Percentiles rank a stretch among this genome's conserved stretches.
Evolutionary conservation across 352 stramenopile genomes (phyloP).

Genomic region (Aphanomyces cochlioides): DNA sequence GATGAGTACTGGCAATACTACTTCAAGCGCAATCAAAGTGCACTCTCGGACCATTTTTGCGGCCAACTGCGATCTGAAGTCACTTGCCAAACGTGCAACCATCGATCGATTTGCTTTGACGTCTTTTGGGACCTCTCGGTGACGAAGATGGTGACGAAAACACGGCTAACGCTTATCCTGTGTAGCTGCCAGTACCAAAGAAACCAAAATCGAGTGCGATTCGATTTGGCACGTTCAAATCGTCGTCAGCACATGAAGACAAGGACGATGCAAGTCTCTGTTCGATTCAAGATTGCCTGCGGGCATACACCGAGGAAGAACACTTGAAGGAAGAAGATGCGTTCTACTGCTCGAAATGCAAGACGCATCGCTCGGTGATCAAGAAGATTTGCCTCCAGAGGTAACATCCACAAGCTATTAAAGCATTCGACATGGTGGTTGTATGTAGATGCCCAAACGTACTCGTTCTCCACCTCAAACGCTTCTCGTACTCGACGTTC

Average conservation of each 20-base stretch:
- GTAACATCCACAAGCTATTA: conserved; percentile 18
- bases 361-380: conserved; percentile 56
- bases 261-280: conserved; percentile 9
- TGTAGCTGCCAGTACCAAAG: conserved; percentile 54
- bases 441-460: conserved; percentile 47
- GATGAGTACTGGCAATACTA: conserved; percentile 88
- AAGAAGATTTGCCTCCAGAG: conserved; percentile 80
- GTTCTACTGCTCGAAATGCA: conserved; percentile 74
- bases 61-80: conserved; percentile 78
- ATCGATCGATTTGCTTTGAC: conserved; percentile 77
- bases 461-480: conserved; percentile 87
- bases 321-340: conserved; percentile 55
- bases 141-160: not conserved
- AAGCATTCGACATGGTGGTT: too few relatives aligned
- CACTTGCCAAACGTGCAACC: conserved; percentile 60
- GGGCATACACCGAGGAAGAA: conserved; percentile 69
- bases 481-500: conserved; percentile 78
- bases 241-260: not conserved
- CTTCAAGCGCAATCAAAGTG: conserved; percentile 55
- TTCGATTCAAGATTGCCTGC: conserved; percentile 61
- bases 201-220: conserved; percentile 47
- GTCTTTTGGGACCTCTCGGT: conserved; percentile 80
- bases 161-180: not conserved
- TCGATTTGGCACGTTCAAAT: conserved; percentile 28
- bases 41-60: conserved; percentile 76